phyloP scores from a whole-genome alignment of 192 early-diverging fungal species.

The Dissophora ornata region DNA sequence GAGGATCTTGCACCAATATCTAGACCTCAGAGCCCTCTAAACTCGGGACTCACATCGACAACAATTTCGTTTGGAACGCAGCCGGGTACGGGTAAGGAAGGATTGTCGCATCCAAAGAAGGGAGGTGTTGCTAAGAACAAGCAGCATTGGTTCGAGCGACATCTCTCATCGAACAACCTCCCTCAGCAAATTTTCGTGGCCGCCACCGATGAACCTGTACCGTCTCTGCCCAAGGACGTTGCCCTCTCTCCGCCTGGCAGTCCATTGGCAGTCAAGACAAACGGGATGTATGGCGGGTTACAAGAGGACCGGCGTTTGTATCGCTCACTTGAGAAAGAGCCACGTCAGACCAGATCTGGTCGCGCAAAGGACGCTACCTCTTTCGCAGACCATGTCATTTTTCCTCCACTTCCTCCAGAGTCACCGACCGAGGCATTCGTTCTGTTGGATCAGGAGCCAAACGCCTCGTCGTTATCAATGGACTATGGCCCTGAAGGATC shows the following conservation, averaged over 20 bases:
- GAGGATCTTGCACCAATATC: neutral
- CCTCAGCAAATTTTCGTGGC: slow-evolving; percentile 13
- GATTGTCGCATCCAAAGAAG: neutral
- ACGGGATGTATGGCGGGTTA: neutral
- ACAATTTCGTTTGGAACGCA: neutral
- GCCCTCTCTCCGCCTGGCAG: slow-evolving; percentile 18
- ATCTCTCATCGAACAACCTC: slow-evolving; percentile 24
- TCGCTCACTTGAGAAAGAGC: neutral
- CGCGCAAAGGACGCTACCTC: neutral
- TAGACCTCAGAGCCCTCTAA: neutral
- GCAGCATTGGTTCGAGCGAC: slow-evolving; percentile 34
- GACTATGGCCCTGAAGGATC: slow-evolving; percentile 12
- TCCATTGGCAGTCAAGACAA: neutral
- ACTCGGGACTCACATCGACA: neutral
- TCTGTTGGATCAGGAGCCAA: slow-evolving; percentile 5
- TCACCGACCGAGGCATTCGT: slow-evolving; percentile 32
- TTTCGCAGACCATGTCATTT: slow-evolving; percentile 3
- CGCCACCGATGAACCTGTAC: slow-evolving; percentile 31
- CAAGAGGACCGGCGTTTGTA: neutral
- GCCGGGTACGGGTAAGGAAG: neutral
- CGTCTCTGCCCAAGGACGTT: slow-evolving; percentile 1
- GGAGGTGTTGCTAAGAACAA: slow-evolving; percentile 21
- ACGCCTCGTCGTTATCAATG: neutral
- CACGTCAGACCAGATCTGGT: no score
- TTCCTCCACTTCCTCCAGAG: slow-evolving; percentile 32